Base-by-base conservation (phyloP, 257 asterid genomes). In the Nyctanthes arbortristis region DNA sequence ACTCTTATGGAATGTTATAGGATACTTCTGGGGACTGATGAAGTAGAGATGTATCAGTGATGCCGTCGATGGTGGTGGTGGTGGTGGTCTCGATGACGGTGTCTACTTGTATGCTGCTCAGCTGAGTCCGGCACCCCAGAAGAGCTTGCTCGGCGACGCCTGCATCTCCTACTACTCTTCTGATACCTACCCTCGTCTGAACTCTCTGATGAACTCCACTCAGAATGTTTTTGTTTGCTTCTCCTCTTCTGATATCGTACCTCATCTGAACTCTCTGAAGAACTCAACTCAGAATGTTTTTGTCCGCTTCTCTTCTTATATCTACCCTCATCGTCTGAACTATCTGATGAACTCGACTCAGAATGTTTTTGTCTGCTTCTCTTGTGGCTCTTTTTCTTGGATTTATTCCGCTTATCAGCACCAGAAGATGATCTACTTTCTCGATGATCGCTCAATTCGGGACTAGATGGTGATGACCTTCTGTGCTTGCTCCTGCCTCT, bases 401-500 rank as follows among this genome's bases (percentile, higher is more conserved):
- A 61, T 69, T 80, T 80, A 62, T 69, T 72, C 76, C 79, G 45
- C 72, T 71, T 56, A 62, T 73, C 83, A 11, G 78, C 86, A 39
- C 69, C 75, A 35, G 79, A 80, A 8, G 88, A 79, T 52, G 90
- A 72, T 32, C 66, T 80, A 14, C 74, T 66, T 7, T 75, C 84
- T 52, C 78, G 73, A 58, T 71, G 76, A 27, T 70, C 79, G 39
- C 72, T 61, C 56, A 7, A 22, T 63, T 82, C 84, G 1, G 74
- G 39, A 40, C 47, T 34, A 40, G 75, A 74, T 6, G 81, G 74
- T 49, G 88, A 73, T 10, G 85, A 78, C 61, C 69, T 75, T 63
- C 56, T 84, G 36, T 72, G 86, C 75, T 83, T 84, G 75, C 84
- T 85, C 85, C 85, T 89, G 18, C 52, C 79, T 4, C 86, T 73